A percentile compares a stretch with the other conserved stretches of the same genome.
Evolutionary conservation across 495 filamentous ascomycete species (phyloP).

Genomic region (Tuber borchii): DNA sequence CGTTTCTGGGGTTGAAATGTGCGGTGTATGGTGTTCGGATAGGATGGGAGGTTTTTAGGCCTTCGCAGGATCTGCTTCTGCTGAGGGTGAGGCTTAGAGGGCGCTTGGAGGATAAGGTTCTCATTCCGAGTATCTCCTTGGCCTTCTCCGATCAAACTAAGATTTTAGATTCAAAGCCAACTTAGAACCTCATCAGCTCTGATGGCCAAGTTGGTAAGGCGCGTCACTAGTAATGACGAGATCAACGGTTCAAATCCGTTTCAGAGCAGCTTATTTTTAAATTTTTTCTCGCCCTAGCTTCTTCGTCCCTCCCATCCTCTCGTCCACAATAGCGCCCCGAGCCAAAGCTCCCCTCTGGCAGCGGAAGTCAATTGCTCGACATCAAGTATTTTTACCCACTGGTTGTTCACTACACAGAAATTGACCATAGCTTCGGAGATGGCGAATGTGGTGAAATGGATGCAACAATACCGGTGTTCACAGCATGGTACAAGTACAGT

Average conservation of each 20-base stretch:
- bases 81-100: neutral
- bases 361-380: neutral
- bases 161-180: neutral
- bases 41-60: neutral
- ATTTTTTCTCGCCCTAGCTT: neutral
- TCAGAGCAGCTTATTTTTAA: neutral
- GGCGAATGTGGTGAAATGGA: neutral
- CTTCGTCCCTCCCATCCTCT: neutral
- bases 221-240: slow-evolving; percentile 10
- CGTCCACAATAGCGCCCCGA: neutral
- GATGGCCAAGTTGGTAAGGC: slow-evolving; percentile 17
- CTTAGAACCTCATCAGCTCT: neutral
- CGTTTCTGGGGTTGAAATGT: neutral
- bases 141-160: neutral
- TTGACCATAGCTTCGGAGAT: neutral
- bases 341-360: neutral
- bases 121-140: neutral
- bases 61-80: neutral
- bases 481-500: neutral
- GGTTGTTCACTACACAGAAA: neutral
- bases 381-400: neutral
- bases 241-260: slow-evolving; percentile 7
- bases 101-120: neutral
- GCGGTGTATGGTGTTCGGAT: too few species aligned
- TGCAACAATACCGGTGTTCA: too few species aligned